Conservation (phyloP, 345 rosid genomes). For the Pistacia integerrima region DNA sequence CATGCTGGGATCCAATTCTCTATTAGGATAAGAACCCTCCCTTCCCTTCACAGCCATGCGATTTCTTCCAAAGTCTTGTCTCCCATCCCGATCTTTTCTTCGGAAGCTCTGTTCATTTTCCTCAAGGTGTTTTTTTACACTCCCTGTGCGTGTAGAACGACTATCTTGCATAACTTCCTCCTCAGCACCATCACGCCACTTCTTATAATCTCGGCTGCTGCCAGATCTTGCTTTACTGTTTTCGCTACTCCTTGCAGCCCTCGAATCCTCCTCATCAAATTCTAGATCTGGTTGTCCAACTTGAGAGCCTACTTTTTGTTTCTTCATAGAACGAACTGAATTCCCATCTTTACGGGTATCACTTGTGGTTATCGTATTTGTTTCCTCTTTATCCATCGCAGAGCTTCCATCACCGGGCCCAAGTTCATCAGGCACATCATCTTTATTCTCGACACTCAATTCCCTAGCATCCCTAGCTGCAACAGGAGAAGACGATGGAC, state of each 20-base stretch:
- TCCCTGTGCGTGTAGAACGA: constrained; percentile 41
- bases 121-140: constrained; percentile 49
- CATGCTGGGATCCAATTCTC: constrained; percentile 57
- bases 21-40: constrained; percentile 55
- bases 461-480: constrained; percentile 46
- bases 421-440: constrained; percentile 42
- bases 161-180: constrained; percentile 86
- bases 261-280: constrained; percentile 64
- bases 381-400: constrained; percentile 51
- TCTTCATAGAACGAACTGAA: constrained; percentile 32
- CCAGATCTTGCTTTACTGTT: constrained; percentile 88
- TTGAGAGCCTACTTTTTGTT: constrained; percentile 41
- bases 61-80: constrained; percentile 65
- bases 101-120: constrained; percentile 51
- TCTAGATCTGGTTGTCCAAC: constrained; percentile 46
- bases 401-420: constrained; percentile 46
- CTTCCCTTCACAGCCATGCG: constrained; percentile 45
- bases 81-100: constrained; percentile 62
- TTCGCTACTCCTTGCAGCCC: constrained; percentile 89
- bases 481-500: constrained; percentile 48
- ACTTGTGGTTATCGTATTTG: constrained; percentile 19
- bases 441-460: constrained; percentile 59
- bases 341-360: constrained; percentile 35
- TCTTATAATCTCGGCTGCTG: constrained; percentile 76
- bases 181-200: constrained; percentile 62